Conservation (phyloP, 202 grass and related monocot species). For the Musa balbisiana region DNA sequence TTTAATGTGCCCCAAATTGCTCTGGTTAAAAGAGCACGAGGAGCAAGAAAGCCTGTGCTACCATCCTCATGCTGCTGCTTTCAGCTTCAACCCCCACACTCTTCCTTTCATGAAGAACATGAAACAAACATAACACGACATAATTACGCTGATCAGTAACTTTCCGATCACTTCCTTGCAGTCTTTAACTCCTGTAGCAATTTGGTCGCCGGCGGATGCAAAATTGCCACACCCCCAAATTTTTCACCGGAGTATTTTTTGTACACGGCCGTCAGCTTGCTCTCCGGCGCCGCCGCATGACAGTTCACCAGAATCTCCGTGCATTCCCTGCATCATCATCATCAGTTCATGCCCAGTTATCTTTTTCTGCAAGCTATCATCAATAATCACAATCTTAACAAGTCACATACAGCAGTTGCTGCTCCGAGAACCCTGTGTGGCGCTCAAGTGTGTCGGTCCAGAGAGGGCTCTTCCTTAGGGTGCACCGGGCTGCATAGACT, state of each 20-base stretch:
- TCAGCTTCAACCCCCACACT: too few species aligned
- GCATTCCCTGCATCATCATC: conserved; percentile 31
- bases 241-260: conserved; percentile 41
- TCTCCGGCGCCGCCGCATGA: conserved; percentile 31
- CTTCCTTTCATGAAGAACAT: too few species aligned
- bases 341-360: too few species aligned
- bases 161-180: neutral
- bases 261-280: conserved; percentile 39
- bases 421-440: conserved; percentile 50
- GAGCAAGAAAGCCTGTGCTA: too few species aligned
- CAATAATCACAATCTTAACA: neutral
- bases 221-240: conserved; percentile 30
- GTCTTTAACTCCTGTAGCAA: conserved; percentile 13
- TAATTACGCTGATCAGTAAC: too few species aligned
- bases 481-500: conserved; percentile 54
- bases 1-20: too few species aligned
- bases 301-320: conserved; percentile 27
- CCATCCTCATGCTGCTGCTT: too few species aligned
- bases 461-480: conserved; percentile 52
- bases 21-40: too few species aligned
- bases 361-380: neutral
- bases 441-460: conserved; percentile 65
- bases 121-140: too few species aligned
- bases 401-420: conserved; percentile 42
- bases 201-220: conserved; percentile 27